These are phyloP conservation scores for Eimeria necatrix DNA, from an alignment of 169 alveolate species.

Conservation along the genomic window DNA sequence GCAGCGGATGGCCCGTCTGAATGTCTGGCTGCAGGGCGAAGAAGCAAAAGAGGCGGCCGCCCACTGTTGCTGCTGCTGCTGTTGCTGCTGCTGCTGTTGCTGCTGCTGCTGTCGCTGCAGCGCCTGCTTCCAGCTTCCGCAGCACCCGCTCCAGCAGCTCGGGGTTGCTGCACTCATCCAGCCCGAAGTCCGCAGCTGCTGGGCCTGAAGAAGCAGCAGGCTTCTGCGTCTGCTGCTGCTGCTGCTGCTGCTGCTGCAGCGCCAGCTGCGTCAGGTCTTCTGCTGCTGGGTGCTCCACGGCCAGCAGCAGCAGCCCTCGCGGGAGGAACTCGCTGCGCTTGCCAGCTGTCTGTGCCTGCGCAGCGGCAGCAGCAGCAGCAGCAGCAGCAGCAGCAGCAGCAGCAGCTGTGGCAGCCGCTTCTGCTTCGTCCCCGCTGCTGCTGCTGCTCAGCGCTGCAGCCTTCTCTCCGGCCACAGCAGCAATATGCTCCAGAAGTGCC, in stretches of 20 bases:
- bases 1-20: conserved; percentile 41
- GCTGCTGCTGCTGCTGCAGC: conserved; percentile 37
- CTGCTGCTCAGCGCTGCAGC: background rate
- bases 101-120: conserved; percentile 28
- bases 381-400: background rate
- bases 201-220: background rate
- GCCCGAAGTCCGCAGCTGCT: conserved; percentile 33
- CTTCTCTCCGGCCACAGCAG: conserved; percentile 19
- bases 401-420: no score
- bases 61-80: conserved; percentile 10
- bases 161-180: conserved; percentile 57
- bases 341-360: conserved; percentile 2
- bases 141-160: conserved; percentile 53
- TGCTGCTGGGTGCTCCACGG: conserved; percentile 57
- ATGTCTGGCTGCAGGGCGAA: conserved; percentile 45
- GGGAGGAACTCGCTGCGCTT: conserved; percentile 10
- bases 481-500: conserved; percentile 5
- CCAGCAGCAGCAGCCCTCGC: conserved; percentile 56
- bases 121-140: conserved; percentile 8
- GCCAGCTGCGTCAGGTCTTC: background rate
- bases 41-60: conserved; percentile 8
- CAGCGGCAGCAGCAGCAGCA: conserved; percentile 31
- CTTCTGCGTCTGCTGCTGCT: conserved; percentile 28
- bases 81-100: background rate
- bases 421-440: background rate